Percentiles rank a stretch among this genome's conserved stretches.
These are phyloP conservation scores for Penicillium sp. DNA, from an alignment of 2,329 filamentous ascomycete species.

Conservation along the genomic window DNA sequence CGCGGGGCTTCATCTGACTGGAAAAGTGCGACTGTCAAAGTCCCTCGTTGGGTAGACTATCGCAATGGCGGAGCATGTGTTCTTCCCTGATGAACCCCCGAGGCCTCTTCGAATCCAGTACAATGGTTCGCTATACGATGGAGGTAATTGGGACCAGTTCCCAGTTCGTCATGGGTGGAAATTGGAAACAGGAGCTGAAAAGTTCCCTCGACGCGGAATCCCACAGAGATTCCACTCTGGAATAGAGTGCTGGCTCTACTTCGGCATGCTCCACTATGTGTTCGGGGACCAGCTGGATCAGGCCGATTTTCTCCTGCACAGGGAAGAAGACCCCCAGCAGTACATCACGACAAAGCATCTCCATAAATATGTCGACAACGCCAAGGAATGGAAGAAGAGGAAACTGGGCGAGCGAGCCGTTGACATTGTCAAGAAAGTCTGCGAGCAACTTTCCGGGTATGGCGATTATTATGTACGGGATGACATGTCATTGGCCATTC, in stretches of 20 bases:
- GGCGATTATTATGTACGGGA: neutral
- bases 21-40: neutral
- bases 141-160: neutral
- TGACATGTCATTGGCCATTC: neutral
- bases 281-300: constrained; percentile 12
- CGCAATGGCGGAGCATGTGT: neutral
- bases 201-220: neutral
- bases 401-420: constrained; percentile 7
- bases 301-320: constrained; percentile 8
- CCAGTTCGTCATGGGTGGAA: neutral
- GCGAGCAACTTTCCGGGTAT: constrained; percentile 3
- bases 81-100: neutral
- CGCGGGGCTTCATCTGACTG: neutral
- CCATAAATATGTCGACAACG: constrained; percentile 10
- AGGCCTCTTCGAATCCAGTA: neutral
- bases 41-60: neutral
- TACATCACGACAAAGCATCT: constrained; percentile 11
- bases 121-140: neutral
- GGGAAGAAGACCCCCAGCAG: neutral
- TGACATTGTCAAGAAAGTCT: constrained; percentile 10
- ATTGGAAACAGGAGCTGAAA: neutral
- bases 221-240: neutral
- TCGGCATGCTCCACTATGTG: constrained; percentile 10
- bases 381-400: constrained; percentile 15
- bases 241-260: constrained; percentile 16